Evolutionary conservation across 129 eudicot species (phyloP).

Genomic region (Helianthus tuberosus): DNA sequence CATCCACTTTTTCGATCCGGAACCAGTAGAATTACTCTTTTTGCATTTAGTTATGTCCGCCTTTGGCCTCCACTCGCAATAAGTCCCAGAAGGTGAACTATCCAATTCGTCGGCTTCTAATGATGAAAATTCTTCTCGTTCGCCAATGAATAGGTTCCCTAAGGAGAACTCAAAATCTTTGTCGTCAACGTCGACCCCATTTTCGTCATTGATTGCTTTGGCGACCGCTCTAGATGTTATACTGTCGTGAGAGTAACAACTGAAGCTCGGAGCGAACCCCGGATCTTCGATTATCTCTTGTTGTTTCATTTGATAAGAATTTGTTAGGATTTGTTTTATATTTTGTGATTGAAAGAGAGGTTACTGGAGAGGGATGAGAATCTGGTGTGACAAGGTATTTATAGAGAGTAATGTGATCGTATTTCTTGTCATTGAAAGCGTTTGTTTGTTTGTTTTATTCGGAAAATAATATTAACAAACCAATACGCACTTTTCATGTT

Average conservation of each 20-base stretch:
- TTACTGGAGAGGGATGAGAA: background rate
- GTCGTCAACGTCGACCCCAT: background rate
- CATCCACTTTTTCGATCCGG: constrained; percentile 59
- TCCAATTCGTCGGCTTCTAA: constrained; percentile 66
- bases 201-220: constrained; percentile 31
- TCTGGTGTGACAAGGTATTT: constrained; percentile 1
- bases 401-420: constrained; percentile 5
- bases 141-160: too few relatives aligned
- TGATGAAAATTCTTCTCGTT: constrained; percentile 35
- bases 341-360: background rate
- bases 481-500: background rate
- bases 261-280: constrained; percentile 53
- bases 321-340: background rate
- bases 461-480: background rate
- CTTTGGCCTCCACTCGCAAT: too few relatives aligned
- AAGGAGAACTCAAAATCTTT: constrained; percentile 56
- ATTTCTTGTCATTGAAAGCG: too few relatives aligned
- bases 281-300: constrained; percentile 8
- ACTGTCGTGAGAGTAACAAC: constrained; percentile 40
- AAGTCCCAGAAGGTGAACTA: constrained; percentile 32
- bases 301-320: background rate
- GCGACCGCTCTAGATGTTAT: constrained; percentile 40
- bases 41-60: constrained; percentile 28
- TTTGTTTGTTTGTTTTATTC: background rate
- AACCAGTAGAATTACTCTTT: constrained; percentile 78